Conservation (phyloP, 1,284 basidiomycete species). For the Cryptococcus floricola region DNA sequence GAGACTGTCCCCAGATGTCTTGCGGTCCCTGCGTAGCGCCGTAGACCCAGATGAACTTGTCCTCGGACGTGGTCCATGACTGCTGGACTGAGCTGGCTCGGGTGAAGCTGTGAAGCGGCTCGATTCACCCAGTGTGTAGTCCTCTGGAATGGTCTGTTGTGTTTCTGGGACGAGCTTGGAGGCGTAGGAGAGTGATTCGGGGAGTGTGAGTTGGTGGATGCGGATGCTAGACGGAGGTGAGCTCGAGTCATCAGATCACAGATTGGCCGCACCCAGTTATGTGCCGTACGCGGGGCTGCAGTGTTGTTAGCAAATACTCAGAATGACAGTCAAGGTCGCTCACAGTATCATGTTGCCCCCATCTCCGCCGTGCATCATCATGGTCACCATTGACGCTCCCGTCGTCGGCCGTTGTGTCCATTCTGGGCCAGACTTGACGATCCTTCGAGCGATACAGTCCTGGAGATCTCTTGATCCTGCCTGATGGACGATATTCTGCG, state of each 20-base stretch:
- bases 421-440: too few species aligned
- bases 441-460: too few species aligned
- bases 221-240: slow-evolving; percentile 26
- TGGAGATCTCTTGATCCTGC: too few species aligned
- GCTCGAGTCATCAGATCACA: neutral
- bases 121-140: slow-evolving; percentile 9
- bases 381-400: too few species aligned
- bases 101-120: neutral
- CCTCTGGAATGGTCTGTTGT: neutral
- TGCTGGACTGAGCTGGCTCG: neutral
- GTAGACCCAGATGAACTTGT: slow-evolving; percentile 4
- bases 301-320: neutral
- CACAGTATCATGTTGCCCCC: too few species aligned
- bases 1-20: neutral
- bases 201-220: slow-evolving; percentile 41
- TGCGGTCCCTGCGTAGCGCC: slow-evolving; percentile 1
- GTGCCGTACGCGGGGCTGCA: slow-evolving; percentile 35
- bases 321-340: too few species aligned
- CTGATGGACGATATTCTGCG: too few species aligned
- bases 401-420: too few species aligned
- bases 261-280: slow-evolving; percentile 27
- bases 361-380: too few species aligned
- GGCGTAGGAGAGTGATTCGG: slow-evolving; percentile 19
- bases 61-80: neutral
- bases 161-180: slow-evolving; percentile 16